Conservation (phyloP, 2,329 filamentous ascomycete species). For the Aspergillus sp. region DNA sequence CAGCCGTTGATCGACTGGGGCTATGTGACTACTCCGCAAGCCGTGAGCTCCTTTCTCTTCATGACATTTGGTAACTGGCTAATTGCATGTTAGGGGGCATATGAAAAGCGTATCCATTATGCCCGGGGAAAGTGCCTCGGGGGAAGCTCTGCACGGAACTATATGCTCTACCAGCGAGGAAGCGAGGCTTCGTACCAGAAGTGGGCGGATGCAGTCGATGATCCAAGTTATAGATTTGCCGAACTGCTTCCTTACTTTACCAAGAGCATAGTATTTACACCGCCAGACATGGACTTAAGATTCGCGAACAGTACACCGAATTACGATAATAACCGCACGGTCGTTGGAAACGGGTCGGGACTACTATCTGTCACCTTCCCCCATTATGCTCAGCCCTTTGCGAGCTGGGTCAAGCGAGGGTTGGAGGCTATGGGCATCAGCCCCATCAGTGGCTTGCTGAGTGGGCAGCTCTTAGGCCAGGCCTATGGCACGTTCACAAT, state of each 20-base stretch:
- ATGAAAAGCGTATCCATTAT: constrained; percentile 2
- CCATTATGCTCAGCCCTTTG: no score
- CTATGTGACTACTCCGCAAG: constrained; percentile 12
- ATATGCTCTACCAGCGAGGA: constrained; percentile 14
- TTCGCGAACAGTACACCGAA: no score
- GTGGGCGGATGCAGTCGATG: constrained; percentile 29
- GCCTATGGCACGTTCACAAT: constrained; percentile 21
- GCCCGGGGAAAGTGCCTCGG: constrained; percentile 15
- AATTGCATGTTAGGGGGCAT: no score
- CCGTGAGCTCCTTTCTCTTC: background rate
- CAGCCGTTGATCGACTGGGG: constrained; percentile 19
- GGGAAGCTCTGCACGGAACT: constrained; percentile 12
- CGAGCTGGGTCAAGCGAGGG: no score
- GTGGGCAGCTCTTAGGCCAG: constrained; percentile 11
- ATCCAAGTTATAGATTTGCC: constrained; percentile 5
- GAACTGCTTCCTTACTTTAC: background rate
- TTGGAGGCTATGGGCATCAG: no score
- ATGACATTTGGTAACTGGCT: constrained; percentile 2
- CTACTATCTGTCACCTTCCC: no score
- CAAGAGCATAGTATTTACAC: background rate
- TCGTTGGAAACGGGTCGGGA: no score
- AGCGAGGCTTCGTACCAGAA: constrained; percentile 20
- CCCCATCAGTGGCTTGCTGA: no score
- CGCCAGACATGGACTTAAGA: no score
- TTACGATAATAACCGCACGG: no score